These are phyloP conservation scores for Hyaloscypha variabilis DNA, from an alignment of 495 filamentous ascomycete species.

Conservation along the genomic window DNA sequence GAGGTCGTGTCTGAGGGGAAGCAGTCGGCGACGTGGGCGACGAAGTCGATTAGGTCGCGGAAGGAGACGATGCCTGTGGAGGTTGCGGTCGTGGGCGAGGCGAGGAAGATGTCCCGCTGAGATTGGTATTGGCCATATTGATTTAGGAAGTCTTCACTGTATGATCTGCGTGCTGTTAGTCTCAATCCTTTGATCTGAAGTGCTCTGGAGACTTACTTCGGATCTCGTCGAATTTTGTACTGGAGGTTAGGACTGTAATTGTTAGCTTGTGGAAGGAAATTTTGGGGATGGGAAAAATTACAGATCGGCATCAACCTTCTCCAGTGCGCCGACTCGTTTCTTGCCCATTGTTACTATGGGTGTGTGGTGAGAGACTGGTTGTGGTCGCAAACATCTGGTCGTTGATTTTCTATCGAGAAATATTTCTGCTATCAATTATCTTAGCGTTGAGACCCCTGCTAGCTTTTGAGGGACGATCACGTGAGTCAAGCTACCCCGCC, in stretches of 20 bases:
- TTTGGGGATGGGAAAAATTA: constrained; percentile 37
- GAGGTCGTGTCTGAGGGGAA: constrained; percentile 77
- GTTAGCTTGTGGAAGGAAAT: constrained; percentile 21
- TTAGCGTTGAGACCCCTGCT: constrained; percentile 14
- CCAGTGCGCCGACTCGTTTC: constrained; percentile 84
- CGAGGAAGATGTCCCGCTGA: constrained; percentile 86
- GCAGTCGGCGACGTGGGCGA: constrained; percentile 91
- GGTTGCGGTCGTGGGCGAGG: constrained; percentile 74
- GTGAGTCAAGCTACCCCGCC: neutral
- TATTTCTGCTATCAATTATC: constrained; percentile 28
- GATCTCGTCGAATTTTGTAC: constrained; percentile 85
- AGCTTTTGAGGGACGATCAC: neutral
- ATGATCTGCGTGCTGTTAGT: constrained; percentile 55
- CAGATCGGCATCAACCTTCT: constrained; percentile 94
- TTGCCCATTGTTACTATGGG: constrained; percentile 64
- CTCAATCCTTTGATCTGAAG: constrained; percentile 6
- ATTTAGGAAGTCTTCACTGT: constrained; percentile 80
- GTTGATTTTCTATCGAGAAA: constrained; percentile 11
- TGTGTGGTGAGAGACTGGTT: neutral
- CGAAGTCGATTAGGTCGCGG: constrained; percentile 82
- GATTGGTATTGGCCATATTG: constrained; percentile 94
- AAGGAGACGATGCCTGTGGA: constrained; percentile 77
- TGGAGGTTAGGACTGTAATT: constrained; percentile 73
- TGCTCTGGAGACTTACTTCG: constrained; percentile 53
- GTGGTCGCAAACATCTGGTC: neutral